Evolutionary conservation across 352 stramenopile genomes (phyloP).

Genomic region (Globisporangium parvum): DNA sequence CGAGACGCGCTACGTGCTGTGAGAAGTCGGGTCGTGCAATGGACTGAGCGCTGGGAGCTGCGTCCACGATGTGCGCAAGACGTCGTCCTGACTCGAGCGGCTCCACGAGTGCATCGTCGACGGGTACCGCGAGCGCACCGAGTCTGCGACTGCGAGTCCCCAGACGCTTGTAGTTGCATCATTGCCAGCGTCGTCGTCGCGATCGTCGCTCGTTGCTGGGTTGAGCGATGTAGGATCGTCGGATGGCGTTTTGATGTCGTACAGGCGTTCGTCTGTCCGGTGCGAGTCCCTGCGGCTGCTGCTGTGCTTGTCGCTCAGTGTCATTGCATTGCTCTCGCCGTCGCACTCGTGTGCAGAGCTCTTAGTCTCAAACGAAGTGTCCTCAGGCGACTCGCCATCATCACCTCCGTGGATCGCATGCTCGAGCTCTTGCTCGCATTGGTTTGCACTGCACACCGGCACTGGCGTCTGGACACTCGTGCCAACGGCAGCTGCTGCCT

Average conservation of each 20-base stretch:
- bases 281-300: too few species aligned
- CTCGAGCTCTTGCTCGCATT: neutral
- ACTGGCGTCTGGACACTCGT: too few species aligned
- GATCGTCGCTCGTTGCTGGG: neutral
- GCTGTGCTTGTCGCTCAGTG: too few species aligned
- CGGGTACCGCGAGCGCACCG: constrained; percentile 7
- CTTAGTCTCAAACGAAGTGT: too few species aligned
- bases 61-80: constrained; percentile 13
- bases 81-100: constrained; percentile 5
- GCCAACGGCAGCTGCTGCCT: neutral
- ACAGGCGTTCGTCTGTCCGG: too few species aligned
- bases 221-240: too few species aligned
- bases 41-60: constrained; percentile 4
- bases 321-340: too few species aligned
- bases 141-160: neutral
- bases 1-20: neutral
- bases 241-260: too few species aligned
- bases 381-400: too few species aligned
- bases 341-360: too few species aligned
- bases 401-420: too few species aligned
- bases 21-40: neutral
- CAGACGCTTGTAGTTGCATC: neutral
- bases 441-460: neutral
- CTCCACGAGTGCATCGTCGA: constrained; percentile 13
- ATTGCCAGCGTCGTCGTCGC: neutral